Percentiles rank a stretch among this genome's conserved stretches.
Evolutionary conservation across 78 protist species (phyloP).

Genomic region (Dictyostelium discoideum): DNA sequence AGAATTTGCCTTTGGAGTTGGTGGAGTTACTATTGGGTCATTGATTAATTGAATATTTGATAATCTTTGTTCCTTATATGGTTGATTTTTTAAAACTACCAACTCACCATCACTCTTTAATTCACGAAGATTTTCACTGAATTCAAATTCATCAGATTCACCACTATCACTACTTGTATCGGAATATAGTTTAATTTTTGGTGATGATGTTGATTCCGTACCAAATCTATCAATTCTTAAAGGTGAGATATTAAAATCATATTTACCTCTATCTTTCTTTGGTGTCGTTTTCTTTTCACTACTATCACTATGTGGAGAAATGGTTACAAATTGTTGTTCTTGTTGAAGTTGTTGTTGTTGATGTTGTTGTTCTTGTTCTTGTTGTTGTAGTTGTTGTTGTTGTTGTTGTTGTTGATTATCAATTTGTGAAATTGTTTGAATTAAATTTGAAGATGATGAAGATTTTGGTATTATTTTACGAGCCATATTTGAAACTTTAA

Average conservation of each 20-base stretch:
- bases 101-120: background rate
- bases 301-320: background rate
- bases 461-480: background rate
- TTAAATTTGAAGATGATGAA: background rate
- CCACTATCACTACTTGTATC: background rate
- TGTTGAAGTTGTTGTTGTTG: too few species aligned
- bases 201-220: background rate
- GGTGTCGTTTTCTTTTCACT: background rate
- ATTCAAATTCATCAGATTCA: background rate
- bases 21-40: background rate
- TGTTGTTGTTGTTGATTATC: too few species aligned
- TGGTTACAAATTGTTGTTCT: background rate
- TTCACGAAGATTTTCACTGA: background rate
- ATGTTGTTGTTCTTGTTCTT: background rate
- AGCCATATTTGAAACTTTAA: background rate
- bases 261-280: background rate
- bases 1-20: background rate
- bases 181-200: background rate
- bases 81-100: background rate
- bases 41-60: background rate
- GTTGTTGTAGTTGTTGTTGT: background rate
- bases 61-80: background rate
- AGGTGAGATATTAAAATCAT: constrained; percentile 2
- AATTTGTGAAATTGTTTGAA: background rate
- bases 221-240: constrained; percentile 1